Evolutionary conservation across 768 basidiomycete genomes (phyloP), one percentile per base, ranked within the genome.

Genomic region (Lactifluus rugatus): DNA sequence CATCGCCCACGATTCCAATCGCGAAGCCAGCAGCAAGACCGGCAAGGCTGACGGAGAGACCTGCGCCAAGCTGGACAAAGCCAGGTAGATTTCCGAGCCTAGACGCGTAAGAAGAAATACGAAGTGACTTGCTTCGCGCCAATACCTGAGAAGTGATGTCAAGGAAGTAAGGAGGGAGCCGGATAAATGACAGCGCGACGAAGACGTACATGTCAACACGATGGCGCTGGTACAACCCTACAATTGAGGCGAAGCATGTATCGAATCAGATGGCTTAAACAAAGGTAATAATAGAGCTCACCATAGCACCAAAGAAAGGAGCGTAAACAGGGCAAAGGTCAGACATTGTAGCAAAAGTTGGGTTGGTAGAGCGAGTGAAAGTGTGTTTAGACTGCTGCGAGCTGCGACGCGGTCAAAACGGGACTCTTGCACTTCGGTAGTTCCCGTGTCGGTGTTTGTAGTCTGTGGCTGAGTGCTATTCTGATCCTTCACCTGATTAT

Each of bases 261-360:
- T 28, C 26, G 14, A 16, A 25, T n/a, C n/a, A n/a, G n/a, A n/a
- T n/a, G n/a, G n/a, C n/a, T n/a, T n/a, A n/a, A n/a, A n/a, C n/a
- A n/a, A 7, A 39, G 25, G n/a, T n/a, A 52, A 32, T 8, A 31
- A 11, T n/a, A 37, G 11, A 13, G 73, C 87, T 70, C 64, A 90
- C 93, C 90, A 96, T 93, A 57, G 89, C 91, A 67, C 92, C 92
- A 68, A 99, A 99, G n/a, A n/a, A n/a, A n/a, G n/a, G n/a, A n/a
- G n/a, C n/a, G n/a, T n/a, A n/a, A n/a, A n/a, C n/a, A n/a, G n/a
- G n/a, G n/a, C n/a, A n/a, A n/a, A n/a, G n/a, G n/a, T n/a, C n/a
- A n/a, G n/a, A n/a, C n/a, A n/a, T n/a, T n/a, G n/a, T n/a, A n/a
- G n/a, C n/a, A n/a, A n/a, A n/a, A n/a, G n/a, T n/a, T n/a, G n/a